Evolutionary conservation across 805 yeast species (phyloP).

Genomic region (Candida loeiensis): DNA sequence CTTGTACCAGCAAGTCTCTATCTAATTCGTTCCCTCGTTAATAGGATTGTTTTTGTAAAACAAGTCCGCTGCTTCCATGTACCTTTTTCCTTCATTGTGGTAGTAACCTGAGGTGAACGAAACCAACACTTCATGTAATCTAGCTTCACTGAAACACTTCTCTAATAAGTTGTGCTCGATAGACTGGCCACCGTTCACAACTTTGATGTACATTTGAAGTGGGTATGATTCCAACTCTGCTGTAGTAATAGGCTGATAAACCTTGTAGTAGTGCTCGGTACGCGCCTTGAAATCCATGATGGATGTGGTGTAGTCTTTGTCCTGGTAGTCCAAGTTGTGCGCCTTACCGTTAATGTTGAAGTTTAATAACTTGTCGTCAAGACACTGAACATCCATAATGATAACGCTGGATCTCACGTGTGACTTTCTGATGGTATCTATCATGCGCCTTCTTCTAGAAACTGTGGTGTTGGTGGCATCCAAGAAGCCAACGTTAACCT

Average conservation of each 20-base stretch:
- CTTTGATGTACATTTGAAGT: constrained; percentile 21
- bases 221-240: constrained; percentile 22
- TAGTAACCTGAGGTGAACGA: constrained; percentile 18
- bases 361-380: constrained; percentile 47
- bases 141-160: constrained; percentile 17
- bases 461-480: constrained; percentile 43
- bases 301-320: constrained; percentile 49
- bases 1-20: constrained; percentile 4
- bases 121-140: constrained; percentile 8
- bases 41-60: constrained; percentile 17
- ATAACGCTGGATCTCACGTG: constrained; percentile 40
- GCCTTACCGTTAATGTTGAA: constrained; percentile 67
- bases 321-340: constrained; percentile 55
- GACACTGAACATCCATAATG: constrained; percentile 58
- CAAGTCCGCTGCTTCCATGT: constrained; percentile 24
- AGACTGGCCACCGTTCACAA: constrained; percentile 28
- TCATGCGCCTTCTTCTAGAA: constrained; percentile 31
- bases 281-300: constrained; percentile 59
- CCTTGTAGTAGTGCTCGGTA: constrained; percentile 46
- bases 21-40: constrained; percentile 3
- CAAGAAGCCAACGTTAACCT: constrained; percentile 35
- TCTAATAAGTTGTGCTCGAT: constrained; percentile 17
- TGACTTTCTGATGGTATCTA: constrained; percentile 22
- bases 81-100: constrained; percentile 21
- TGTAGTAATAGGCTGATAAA: constrained; percentile 27